A percentile compares a stretch with the other conserved stretches of the same genome.
These are phyloP conservation scores for Umbelopsis isabellina DNA, from an alignment of 192 early-diverging fungal species.

Conservation along the genomic window DNA sequence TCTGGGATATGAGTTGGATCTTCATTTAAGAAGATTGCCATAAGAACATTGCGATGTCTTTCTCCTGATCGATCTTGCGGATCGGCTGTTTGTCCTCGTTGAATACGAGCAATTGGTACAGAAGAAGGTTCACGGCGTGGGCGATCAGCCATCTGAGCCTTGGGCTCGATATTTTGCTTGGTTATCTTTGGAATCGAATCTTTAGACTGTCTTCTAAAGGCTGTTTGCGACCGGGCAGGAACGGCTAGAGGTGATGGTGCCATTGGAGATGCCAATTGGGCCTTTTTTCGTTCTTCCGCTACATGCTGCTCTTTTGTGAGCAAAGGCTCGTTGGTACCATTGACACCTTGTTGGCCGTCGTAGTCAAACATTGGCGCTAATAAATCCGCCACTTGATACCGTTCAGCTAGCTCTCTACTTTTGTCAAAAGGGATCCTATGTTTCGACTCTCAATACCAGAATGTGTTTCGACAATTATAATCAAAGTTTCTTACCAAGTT, in stretches of 20 bases:
- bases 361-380: constrained; percentile 85
- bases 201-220: background rate
- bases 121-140: background rate
- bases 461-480: background rate
- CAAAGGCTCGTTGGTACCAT: constrained; percentile 17
- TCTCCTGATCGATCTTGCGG: constrained; percentile 47
- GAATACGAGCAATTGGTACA: background rate
- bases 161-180: background rate
- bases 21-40: constrained; percentile 84
- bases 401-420: constrained; percentile 79
- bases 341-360: constrained; percentile 35
- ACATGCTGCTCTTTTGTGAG: constrained; percentile 35
- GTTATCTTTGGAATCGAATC: background rate
- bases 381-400: constrained; percentile 73
- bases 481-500: constrained; percentile 62
- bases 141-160: background rate
- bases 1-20: constrained; percentile 65
- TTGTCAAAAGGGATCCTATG: constrained; percentile 82
- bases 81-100: constrained; percentile 6
- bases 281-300: constrained; percentile 25
- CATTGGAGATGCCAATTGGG: background rate
- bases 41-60: constrained; percentile 72
- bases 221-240: background rate
- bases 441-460: background rate
- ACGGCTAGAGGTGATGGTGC: background rate